These are phyloP conservation scores for Epichloe brachyelytri DNA, from an alignment of 2,329 filamentous ascomycete genomes.

Conservation along the genomic window DNA sequence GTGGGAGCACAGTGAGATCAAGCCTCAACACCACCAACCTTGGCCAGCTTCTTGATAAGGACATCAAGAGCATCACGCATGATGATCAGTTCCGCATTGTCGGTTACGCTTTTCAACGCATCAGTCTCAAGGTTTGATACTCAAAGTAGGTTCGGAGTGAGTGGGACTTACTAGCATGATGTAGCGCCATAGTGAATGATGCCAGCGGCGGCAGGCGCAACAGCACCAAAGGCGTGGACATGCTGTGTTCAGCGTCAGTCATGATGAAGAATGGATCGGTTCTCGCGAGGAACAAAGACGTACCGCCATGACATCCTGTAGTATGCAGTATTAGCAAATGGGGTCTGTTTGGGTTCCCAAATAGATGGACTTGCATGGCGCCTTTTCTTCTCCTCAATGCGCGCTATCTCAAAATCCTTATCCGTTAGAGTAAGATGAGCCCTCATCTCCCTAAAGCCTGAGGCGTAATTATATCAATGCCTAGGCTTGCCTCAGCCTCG, in stretches of 20 bases:
- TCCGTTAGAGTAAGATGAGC: conserved; percentile 64
- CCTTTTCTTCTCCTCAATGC: conserved; percentile 61
- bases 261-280: neutral
- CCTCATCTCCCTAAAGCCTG: conserved; percentile 66
- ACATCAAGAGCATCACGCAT: conserved; percentile 51
- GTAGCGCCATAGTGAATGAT: conserved; percentile 61
- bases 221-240: conserved; percentile 61
- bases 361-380: conserved; percentile 32
- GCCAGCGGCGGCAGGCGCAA: conserved; percentile 63
- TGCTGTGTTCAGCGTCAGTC: conserved; percentile 27
- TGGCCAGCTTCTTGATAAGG: conserved; percentile 65
- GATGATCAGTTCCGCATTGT: conserved; percentile 69
- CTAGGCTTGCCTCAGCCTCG: conserved; percentile 69
- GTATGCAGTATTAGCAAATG: conserved; percentile 5
- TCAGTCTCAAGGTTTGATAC: too few relatives aligned
- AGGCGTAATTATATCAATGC: conserved; percentile 54
- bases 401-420: conserved; percentile 61
- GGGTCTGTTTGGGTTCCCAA: neutral
- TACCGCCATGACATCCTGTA: conserved; percentile 43
- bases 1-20: too few relatives aligned
- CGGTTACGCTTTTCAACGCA: conserved; percentile 36
- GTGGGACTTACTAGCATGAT: neutral
- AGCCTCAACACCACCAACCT: conserved; percentile 28
- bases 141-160: too few relatives aligned
- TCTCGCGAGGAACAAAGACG: conserved; percentile 10